Percentiles rank a stretch among this genome's conserved stretches.
Evolutionary conservation across 345 rosid species (phyloP).

Genomic region (Sisymbrium altissimum): DNA sequence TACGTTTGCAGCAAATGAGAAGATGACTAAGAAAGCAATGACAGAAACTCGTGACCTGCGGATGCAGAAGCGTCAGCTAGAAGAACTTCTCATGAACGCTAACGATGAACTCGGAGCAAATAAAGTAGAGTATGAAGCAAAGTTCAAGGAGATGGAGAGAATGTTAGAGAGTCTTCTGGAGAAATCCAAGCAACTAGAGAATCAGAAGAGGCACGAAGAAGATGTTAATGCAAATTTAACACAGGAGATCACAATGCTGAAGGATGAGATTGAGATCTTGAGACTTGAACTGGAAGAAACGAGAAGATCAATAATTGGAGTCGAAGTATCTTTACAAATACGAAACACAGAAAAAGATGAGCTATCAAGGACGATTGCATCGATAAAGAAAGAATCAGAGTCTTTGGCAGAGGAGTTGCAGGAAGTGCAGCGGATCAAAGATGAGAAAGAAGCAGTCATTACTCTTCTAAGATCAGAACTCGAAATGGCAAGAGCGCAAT

Average conservation of each 20-base stretch:
- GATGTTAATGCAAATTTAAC: constrained; percentile 40
- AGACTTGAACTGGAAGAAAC: constrained; percentile 30
- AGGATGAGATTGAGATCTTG: constrained; percentile 41
- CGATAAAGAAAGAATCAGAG: constrained; percentile 49
- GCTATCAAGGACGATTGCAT: constrained; percentile 34
- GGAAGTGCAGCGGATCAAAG: constrained; percentile 33
- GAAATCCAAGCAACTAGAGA: constrained; percentile 49
- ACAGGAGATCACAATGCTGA: constrained; percentile 39
- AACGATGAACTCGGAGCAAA: constrained; percentile 47
- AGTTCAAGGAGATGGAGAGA: constrained; percentile 45
- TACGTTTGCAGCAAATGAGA: constrained; percentile 74
- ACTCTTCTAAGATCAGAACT: constrained; percentile 46
- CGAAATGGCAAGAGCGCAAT: constrained; percentile 40
- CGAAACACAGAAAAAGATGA: constrained; percentile 49
- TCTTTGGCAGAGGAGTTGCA: constrained; percentile 44
- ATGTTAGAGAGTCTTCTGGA: constrained; percentile 42
- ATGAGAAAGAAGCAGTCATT: constrained; percentile 48
- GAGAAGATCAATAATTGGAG: constrained; percentile 30
- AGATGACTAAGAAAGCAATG: constrained; percentile 51
- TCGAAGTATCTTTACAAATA: constrained; percentile 33
- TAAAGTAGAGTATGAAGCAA: constrained; percentile 39
- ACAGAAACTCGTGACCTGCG: constrained; percentile 60
- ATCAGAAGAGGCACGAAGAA: constrained; percentile 45
- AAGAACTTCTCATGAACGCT: constrained; percentile 70
- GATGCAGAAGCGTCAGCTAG: constrained; percentile 49